Evolutionary conservation across 2,329 filamentous ascomycete species (phyloP).

Genomic region (Talaromyces sp.): DNA sequence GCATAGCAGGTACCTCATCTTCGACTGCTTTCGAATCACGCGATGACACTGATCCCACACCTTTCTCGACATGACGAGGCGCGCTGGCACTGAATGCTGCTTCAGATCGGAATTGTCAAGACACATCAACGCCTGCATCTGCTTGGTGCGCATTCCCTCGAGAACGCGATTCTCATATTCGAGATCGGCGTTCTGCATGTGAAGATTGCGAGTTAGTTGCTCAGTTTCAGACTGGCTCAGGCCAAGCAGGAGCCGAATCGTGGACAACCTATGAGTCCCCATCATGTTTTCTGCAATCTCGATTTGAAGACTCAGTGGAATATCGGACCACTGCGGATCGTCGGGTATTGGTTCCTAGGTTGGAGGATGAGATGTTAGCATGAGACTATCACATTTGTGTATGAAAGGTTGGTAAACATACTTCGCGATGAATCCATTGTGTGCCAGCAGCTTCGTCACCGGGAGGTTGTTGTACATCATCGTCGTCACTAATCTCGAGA

Average conservation of each 20-base stretch:
- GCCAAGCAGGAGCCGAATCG: constrained; percentile 27
- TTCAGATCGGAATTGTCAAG: constrained; percentile 35
- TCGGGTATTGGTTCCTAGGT: constrained; percentile 12
- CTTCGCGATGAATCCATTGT: background rate
- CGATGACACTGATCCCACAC: constrained; percentile 25
- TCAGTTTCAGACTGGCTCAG: constrained; percentile 28
- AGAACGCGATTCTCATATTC: constrained; percentile 32
- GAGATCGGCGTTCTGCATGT: constrained; percentile 29
- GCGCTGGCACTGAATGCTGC: constrained; percentile 26
- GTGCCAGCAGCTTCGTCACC: background rate
- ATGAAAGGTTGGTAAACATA: background rate
- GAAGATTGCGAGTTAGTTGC: constrained; percentile 24
- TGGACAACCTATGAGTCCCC: constrained; percentile 24
- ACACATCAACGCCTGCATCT: constrained; percentile 32
- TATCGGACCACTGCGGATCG: constrained; percentile 34
- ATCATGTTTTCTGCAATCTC: constrained; percentile 39
- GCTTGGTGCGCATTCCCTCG: constrained; percentile 36
- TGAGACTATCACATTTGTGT: background rate
- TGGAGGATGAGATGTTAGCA: background rate
- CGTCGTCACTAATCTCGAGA: constrained; percentile 10
- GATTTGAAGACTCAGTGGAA: constrained; percentile 33
- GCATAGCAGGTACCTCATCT: constrained; percentile 32
- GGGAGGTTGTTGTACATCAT: background rate
- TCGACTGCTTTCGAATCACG: constrained; percentile 15
- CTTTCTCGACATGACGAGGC: constrained; percentile 31